Evolutionary conservation across 345 rosid species (phyloP), one percentile per base, ranked within the genome.

Genomic region (Pugionium cornutum): DNA sequence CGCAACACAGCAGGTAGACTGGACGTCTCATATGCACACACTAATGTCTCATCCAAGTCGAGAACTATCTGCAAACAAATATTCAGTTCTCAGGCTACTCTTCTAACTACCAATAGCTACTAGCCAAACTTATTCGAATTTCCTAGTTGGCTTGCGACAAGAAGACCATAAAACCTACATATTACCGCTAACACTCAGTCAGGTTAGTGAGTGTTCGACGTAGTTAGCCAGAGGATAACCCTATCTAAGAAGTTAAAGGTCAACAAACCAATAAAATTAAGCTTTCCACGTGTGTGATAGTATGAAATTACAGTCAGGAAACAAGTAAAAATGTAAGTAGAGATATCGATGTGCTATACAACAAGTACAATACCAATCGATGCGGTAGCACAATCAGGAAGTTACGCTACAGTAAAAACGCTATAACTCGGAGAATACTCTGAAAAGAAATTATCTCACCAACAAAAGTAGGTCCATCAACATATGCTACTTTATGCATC

Each of bases 21-120:
- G 4, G 91, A 84, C 0, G 89, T 83, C 83, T 95, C 99, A 7
- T 87, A 95, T 1, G 99, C 95, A 54, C 98, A 89, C 32, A 95
- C 89, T 51, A 95, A 81, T 36, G 98, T 95, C 76, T 95, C 99
- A 72, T 95, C 99, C 82, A 95, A 83, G 71, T 95, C 99, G 7
- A 95, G 89, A 77, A 95, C 99, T 40, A 95, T 97, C 99, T 95
- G 80, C 62, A 80, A 29, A 54, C 37, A 60, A 51, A 75, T 9
- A 10, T 50, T 28, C 60, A 29, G 18, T 47, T 62, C 59, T 74
- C 46, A 58, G 56, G 44, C 62, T 45, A 65, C 9, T 35, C 36
- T 32, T 9, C 40, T 9, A 36, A 32, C 57, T 33, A 70, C 43
- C 26, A 35, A 53, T 33, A 34, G n/a, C 60, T 46, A 46, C 43